These are phyloP conservation scores for Cryphonectria carpinicola DNA, from an alignment of 2,329 filamentous ascomycete genomes.

Conservation along the genomic window DNA sequence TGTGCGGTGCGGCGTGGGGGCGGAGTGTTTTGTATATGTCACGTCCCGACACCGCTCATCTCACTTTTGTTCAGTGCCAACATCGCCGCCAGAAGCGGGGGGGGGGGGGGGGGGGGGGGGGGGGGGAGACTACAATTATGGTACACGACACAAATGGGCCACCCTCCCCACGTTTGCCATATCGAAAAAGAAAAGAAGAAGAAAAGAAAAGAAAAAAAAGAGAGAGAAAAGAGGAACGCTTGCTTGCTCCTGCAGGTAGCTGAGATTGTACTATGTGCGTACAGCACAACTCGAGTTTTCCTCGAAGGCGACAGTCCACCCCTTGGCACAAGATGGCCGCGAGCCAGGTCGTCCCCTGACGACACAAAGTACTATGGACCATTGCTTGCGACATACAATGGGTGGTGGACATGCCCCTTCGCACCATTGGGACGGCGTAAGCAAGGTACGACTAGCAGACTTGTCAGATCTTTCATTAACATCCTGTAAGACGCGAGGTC, in stretches of 20 bases:
- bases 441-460: constrained; percentile 16
- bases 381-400: background rate
- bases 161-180: background rate
- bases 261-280: background rate
- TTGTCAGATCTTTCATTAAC: constrained; percentile 26
- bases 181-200: background rate
- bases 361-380: constrained; percentile 12
- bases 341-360: constrained; percentile 10
- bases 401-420: background rate
- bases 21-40: no score
- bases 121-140: background rate
- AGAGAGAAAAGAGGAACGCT: background rate
- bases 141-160: background rate
- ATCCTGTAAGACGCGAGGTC: constrained; percentile 12
- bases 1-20: no score
- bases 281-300: background rate
- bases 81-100: no score
- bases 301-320: background rate
- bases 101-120: no score
- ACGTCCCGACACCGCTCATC: no score
- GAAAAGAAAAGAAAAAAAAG: background rate
- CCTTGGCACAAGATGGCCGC: background rate
- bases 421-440: constrained; percentile 9
- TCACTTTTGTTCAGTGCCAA: no score
- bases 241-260: background rate